Evolutionary conservation across 2,329 filamentous ascomycete genomes (phyloP).

Genomic region (Sporothrix schenckii): DNA sequence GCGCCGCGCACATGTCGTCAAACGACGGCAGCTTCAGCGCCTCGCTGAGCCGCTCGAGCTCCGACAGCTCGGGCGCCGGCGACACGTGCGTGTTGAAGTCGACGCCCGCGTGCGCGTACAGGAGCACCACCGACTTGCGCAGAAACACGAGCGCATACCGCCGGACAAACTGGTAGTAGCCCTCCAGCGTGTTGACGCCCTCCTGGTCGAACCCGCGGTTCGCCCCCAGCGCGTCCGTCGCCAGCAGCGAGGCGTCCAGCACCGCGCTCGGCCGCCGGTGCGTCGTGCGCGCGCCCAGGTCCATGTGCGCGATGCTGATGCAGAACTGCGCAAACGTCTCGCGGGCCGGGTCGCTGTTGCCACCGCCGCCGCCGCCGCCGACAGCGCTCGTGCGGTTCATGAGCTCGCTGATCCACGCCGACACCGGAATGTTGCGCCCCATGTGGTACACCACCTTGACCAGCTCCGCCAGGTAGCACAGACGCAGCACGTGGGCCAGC

Average conservation of each 20-base stretch:
- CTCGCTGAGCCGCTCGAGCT: conserved; percentile 79
- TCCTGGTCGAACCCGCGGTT: conserved; percentile 60
- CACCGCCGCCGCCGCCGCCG: too few relatives aligned
- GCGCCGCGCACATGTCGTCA: conserved; percentile 71
- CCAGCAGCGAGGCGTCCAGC: conserved; percentile 43
- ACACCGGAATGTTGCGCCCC: conserved; percentile 56
- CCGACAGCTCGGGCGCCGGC: conserved; percentile 66
- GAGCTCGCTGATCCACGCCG: conserved; percentile 54
- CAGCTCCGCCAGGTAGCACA: conserved; percentile 91
- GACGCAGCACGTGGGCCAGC: conserved; percentile 74
- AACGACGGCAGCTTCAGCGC: conserved; percentile 75
- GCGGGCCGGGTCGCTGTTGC: conserved; percentile 54
- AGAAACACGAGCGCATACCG: conserved; percentile 90
- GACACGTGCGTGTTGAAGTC: conserved; percentile 76
- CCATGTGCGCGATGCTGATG: conserved; percentile 50
- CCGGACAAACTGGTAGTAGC: conserved; percentile 64
- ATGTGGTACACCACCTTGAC: conserved; percentile 73
- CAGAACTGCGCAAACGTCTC: conserved; percentile 61
- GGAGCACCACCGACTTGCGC: conserved; percentile 78
- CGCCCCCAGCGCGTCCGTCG: conserved; percentile 41
- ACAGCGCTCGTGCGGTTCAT: conserved; percentile 43
- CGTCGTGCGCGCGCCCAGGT: conserved; percentile 45
- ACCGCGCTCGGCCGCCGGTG: conserved; percentile 21
- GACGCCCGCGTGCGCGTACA: conserved; percentile 86
- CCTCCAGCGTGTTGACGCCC: conserved; percentile 56